Base-by-base conservation (phyloP, 352 stramenopile species). In the Globisporangium cylindrosporum region DNA sequence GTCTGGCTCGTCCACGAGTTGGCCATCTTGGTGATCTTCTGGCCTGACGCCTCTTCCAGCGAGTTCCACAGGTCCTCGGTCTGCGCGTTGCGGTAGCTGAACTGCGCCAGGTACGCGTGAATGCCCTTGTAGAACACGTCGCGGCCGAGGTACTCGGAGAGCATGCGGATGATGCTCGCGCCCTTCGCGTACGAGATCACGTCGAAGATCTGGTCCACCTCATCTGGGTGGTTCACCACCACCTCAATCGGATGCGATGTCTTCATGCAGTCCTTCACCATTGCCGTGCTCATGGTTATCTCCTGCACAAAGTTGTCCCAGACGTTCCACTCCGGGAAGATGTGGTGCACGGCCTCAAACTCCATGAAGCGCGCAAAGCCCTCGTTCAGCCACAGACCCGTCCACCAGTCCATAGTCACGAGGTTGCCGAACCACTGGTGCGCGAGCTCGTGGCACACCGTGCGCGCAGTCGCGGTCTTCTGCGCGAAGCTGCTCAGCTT, bases 201-300 rank as follows among this genome's bases (percentile, higher is more conserved):
- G 79, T 99, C 97, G 77, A 99, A 99, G 61, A 99, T 98, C 79
- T 99, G 89, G 76, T 99, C 95, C 14, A 99, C 94, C 72, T 99
- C 97, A 65, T 99, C 94, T 1, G 86, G 84, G 68, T 94, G 81
- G 66, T 94, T 79, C 63, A 99, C 98, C 14, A 88, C 89, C 1
- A 99, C 96, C 67, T 99, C 92, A 59, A 99, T 98, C 25, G 95
- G 94, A 74, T 99, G 95, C 54, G 86, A 94, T 43, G 83, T 89
- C 25, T 98, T 74, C 63, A 93, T 90, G 60, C 89, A 87, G 82
- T 99, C 97, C 66, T 99, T 90, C 29, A 86, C 79, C 71, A 99
- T 89, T 15, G 97, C 97, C 3, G 84, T 69, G 59, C 79, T 81
- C 66, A 92, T 78, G 4, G 79, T 91, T 48, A 92, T 86, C 38